phyloP scores from a whole-genome alignment of 495 filamentous ascomycete genomes.

The Lindgomyces ingoldianus region DNA sequence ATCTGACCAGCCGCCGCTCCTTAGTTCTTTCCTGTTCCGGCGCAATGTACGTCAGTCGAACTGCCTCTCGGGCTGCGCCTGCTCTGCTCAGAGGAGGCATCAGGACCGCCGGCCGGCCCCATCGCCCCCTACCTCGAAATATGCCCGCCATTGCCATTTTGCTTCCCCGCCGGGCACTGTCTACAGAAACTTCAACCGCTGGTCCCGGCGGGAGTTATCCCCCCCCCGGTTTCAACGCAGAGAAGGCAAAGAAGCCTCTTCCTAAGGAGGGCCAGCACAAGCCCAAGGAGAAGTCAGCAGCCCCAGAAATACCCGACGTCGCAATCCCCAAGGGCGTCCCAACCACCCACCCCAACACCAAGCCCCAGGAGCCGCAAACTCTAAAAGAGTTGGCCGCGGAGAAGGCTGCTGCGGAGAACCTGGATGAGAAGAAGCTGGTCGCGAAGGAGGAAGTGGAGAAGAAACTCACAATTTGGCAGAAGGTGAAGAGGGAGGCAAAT shows the following conservation, averaged over 20 bases:
- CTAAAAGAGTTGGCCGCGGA: slow-evolving; percentile 52
- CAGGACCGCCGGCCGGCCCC: slow-evolving; percentile 36
- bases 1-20: slow-evolving; percentile 24
- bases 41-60: slow-evolving; percentile 40
- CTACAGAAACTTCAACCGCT: slow-evolving; percentile 67
- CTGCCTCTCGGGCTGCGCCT: slow-evolving; percentile 40
- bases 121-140: slow-evolving; percentile 31
- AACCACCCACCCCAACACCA: slow-evolving; percentile 49
- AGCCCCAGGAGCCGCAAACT: slow-evolving; percentile 49
- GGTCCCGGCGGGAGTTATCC: slow-evolving; percentile 62
- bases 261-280: slow-evolving; percentile 51
- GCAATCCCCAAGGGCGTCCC: slow-evolving; percentile 43
- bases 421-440: slow-evolving; percentile 53
- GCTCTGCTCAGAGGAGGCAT: slow-evolving; percentile 41
- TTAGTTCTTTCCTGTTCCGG: slow-evolving; percentile 28
- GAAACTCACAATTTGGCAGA: slow-evolving; percentile 85
- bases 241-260: slow-evolving; percentile 86
- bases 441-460: slow-evolving; percentile 72
- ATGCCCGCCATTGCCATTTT: slow-evolving; percentile 46
- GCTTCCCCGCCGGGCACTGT: slow-evolving; percentile 40
- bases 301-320: slow-evolving; percentile 39
- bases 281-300: slow-evolving; percentile 44
- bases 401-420: slow-evolving; percentile 49
- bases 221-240: slow-evolving; percentile 86
- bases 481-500: slow-evolving; percentile 84